These are phyloP conservation scores for Citrus hindsii DNA, from an alignment of 345 rosid species.

Conservation along the genomic window DNA sequence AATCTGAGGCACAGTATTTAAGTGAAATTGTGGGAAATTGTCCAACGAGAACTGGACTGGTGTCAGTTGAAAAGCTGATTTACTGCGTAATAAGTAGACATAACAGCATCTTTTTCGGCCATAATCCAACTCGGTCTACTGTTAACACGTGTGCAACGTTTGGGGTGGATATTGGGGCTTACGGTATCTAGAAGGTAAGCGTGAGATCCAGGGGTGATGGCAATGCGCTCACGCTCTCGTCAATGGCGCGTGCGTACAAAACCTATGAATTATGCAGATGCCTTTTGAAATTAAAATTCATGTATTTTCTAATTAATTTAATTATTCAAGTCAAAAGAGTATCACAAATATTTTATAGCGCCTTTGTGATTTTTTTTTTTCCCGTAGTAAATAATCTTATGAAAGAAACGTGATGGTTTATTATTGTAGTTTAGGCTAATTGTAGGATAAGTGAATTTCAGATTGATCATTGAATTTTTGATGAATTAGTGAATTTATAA, in stretches of 20 bases:
- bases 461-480: no score
- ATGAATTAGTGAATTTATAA: no score
- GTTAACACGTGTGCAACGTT: constrained; percentile 8
- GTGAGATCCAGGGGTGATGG: not conserved
- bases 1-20: not conserved
- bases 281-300: not conserved
- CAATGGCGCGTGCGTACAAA: not conserved
- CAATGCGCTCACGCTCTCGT: not conserved
- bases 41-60: constrained; percentile 4
- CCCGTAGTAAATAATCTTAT: no score
- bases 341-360: not conserved
- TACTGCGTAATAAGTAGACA: not conserved
- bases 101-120: not conserved
- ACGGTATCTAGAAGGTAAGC: not conserved
- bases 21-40: not conserved
- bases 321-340: not conserved
- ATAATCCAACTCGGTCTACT: not conserved
- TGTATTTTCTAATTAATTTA: not conserved
- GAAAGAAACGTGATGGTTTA: no score
- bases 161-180: not conserved
- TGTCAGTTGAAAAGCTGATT: not conserved
- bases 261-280: not conserved
- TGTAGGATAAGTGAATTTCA: no score
- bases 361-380: no score
- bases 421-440: no score